Evolutionary conservation across 179 eudicot genomes (phyloP).

Genomic region (Heliamphora pulchella): DNA sequence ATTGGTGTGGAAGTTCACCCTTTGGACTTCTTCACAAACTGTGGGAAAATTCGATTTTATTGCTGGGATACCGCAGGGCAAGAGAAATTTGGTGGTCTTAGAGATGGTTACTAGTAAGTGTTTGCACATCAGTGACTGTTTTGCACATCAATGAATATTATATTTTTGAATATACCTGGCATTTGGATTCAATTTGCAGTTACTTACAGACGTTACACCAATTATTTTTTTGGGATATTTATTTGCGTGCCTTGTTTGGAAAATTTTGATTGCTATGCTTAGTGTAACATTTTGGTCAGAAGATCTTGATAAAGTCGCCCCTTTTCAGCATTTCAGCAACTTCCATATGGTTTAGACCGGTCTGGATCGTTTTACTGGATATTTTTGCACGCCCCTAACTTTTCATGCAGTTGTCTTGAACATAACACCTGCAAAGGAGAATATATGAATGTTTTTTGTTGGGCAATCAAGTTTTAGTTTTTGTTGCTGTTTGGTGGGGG

Average conservation of each 20-base stretch:
- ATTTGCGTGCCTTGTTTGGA: neutral
- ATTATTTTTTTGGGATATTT: neutral
- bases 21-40: slow-evolving; percentile 28
- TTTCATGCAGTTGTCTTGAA: neutral
- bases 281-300: neutral
- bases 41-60: slow-evolving; percentile 27
- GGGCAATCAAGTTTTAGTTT: neutral
- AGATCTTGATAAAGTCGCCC: neutral
- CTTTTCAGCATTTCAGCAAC: neutral
- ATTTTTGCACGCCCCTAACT: too few relatives aligned
- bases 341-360: too few relatives aligned
- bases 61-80: slow-evolving; percentile 35
- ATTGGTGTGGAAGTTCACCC: slow-evolving; percentile 27
- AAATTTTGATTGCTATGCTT: neutral
- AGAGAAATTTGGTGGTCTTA: slow-evolving; percentile 25
- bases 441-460: too few relatives aligned
- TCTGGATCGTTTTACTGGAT: too few relatives aligned
- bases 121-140: neutral
- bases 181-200: neutral
- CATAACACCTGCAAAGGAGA: neutral
- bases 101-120: slow-evolving; percentile 26
- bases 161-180: neutral
- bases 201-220: neutral
- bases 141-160: neutral
- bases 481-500: neutral